Conservation (phyloP, 768 basidiomycete species). For the Termitomyces sp. region DNA sequence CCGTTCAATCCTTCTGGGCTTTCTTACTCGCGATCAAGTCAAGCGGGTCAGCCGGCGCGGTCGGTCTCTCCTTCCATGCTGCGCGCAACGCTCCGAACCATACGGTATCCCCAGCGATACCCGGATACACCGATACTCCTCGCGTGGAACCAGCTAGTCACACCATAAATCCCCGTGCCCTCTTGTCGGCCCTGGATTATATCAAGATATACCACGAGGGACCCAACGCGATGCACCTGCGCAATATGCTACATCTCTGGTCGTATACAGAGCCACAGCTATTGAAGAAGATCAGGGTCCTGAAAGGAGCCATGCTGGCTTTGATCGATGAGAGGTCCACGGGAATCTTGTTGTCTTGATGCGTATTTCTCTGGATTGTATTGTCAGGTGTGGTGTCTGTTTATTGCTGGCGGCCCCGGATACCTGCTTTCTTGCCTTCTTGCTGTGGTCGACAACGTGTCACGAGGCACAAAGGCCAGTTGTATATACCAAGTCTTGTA, state of each 20-base stretch:
- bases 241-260: conserved; percentile 49
- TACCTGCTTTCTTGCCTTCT: not conserved
- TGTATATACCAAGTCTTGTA: too few relatives aligned
- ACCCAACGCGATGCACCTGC: conserved; percentile 37
- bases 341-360: conserved; percentile 37
- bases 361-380: not conserved
- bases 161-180: conserved; percentile 2
- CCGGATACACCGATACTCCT: not conserved
- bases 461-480: not conserved
- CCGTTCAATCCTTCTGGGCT: conserved; percentile 41
- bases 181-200: conserved; percentile 34
- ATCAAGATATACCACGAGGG: conserved; percentile 60
- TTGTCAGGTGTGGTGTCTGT: too few relatives aligned
- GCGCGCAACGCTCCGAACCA: conserved; percentile 1
- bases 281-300: conserved; percentile 32
- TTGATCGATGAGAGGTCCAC: conserved; percentile 42
- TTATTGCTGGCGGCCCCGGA: too few relatives aligned
- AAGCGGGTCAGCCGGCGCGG: conserved; percentile 31
- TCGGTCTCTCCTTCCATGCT: conserved; percentile 45
- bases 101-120: not conserved
- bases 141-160: not conserved
- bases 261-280: conserved; percentile 16
- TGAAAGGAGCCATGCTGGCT: conserved; percentile 42
- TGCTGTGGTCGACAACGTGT: not conserved
- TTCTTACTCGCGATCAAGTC: conserved; percentile 38